Conservation (phyloP, 345 rosid genomes). For the Schrenkiella parvula region DNA sequence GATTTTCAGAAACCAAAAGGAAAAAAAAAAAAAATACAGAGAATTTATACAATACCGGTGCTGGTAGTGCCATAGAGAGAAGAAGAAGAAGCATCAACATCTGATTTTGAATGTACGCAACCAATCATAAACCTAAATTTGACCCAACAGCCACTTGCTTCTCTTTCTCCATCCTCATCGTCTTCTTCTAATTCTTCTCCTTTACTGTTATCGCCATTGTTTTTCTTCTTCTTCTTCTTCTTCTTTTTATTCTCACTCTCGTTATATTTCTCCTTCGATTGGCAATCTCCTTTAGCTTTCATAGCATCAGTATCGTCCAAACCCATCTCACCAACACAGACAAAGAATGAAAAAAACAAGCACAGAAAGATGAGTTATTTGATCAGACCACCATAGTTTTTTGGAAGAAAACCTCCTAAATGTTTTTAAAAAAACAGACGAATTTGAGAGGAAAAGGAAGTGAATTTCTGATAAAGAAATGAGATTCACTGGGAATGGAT, state of each 20-base stretch:
- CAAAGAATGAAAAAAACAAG: background rate
- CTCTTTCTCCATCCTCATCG: conserved; percentile 33
- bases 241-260: conserved; percentile 46
- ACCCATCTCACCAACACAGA: conserved; percentile 29
- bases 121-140: conserved; percentile 52
- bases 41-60: conserved; percentile 36
- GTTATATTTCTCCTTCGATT: conserved; percentile 19
- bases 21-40: background rate
- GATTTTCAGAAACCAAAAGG: background rate
- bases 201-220: conserved; percentile 10
- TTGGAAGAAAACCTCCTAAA: background rate
- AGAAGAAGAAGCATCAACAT: conserved; percentile 59
- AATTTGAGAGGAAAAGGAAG: background rate
- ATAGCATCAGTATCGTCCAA: background rate
- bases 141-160: conserved; percentile 66
- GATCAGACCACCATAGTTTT: conserved; percentile 5
- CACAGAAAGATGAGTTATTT: background rate
- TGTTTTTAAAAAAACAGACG: background rate
- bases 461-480: conserved; percentile 16
- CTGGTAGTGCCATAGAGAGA: conserved; percentile 46
- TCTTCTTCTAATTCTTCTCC: conserved; percentile 48
- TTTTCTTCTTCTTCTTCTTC: conserved; percentile 41
- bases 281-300: conserved; percentile 5
- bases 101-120: conserved; percentile 75
- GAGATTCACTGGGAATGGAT: conserved; percentile 31